These are phyloP conservation scores for Colletotrichum zoysiae DNA, from an alignment of 2,329 filamentous ascomycete species.

Conservation along the genomic window DNA sequence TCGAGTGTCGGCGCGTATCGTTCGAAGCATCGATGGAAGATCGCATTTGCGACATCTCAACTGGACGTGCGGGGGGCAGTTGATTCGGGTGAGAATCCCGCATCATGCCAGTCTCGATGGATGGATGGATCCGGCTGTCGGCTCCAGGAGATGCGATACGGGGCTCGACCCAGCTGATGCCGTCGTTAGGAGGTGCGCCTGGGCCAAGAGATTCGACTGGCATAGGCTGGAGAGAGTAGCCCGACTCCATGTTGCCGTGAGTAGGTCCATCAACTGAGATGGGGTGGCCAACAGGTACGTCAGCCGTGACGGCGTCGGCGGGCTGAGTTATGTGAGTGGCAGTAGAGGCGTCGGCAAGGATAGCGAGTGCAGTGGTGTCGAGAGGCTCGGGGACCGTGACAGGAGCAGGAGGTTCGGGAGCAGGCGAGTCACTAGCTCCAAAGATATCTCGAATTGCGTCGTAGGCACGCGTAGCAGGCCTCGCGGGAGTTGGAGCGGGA, in stretches of 20 bases:
- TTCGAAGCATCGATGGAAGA: constrained; percentile 32
- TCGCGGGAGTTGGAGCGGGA: constrained; percentile 34
- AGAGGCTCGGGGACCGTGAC: constrained; percentile 15
- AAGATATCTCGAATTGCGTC: constrained; percentile 57
- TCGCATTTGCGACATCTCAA: constrained; percentile 40
- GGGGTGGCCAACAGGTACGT: constrained; percentile 18
- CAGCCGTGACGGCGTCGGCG: constrained; percentile 26
- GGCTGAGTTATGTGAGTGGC: constrained; percentile 16
- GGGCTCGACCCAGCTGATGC: constrained; percentile 29
- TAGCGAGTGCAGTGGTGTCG: constrained; percentile 29
- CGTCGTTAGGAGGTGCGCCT: constrained; percentile 16
- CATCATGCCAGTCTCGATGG: constrained; percentile 26
- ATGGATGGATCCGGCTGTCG: constrained; percentile 24
- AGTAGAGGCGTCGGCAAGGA: constrained; percentile 33
- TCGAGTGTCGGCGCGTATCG: constrained; percentile 36
- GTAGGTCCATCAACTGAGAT: constrained; percentile 20
- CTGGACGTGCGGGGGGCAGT: constrained; percentile 37
- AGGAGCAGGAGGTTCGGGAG: constrained; percentile 34
- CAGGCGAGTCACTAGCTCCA: constrained; percentile 45
- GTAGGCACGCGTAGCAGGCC: constrained; percentile 44
- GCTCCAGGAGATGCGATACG: constrained; percentile 31
- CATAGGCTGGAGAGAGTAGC: constrained; percentile 26
- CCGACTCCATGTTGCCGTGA: constrained; percentile 28
- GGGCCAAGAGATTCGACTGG: constrained; percentile 23
- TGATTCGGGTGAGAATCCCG: constrained; percentile 23